A percentile compares a stretch with the other conserved stretches of the same genome.
Evolutionary conservation across 306 rosid species (phyloP).

Genomic region (Coriaria nepalensis): DNA sequence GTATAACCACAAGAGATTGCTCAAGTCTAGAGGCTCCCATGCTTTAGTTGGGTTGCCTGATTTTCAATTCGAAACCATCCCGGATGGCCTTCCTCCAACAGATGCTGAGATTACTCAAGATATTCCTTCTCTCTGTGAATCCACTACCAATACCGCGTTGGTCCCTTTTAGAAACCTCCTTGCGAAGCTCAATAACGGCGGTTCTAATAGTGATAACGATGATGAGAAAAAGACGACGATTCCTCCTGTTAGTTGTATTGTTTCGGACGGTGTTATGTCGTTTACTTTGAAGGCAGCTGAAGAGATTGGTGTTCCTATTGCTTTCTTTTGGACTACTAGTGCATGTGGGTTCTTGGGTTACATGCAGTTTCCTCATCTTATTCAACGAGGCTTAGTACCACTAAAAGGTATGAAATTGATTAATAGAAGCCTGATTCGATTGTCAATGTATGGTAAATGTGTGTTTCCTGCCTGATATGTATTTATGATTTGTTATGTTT

Average conservation of each 20-base stretch:
- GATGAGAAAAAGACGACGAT: not conserved
- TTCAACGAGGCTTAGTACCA: constrained; percentile 12
- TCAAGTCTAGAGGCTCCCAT: constrained; percentile 14
- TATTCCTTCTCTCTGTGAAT: not conserved
- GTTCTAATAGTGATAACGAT: too few species aligned
- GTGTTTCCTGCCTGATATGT: too few species aligned
- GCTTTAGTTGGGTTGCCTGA: constrained; percentile 6
- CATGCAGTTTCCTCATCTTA: not conserved
- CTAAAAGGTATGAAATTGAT: constrained; percentile 13
- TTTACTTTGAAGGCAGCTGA: constrained; percentile 17
- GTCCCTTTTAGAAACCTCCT: constrained; percentile 10
- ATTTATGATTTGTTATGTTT: too few species aligned
- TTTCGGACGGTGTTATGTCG: constrained; percentile 9
- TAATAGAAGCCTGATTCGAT: too few species aligned
- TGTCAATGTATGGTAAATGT: too few species aligned
- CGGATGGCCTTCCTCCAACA: constrained; percentile 15
- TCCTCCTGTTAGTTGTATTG: constrained; percentile 14
- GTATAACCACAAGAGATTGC: constrained; percentile 14
- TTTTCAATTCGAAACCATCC: not conserved
- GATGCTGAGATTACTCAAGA: constrained; percentile 9
- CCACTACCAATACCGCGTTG: constrained; percentile 3
- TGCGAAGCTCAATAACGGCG: constrained; percentile 1
- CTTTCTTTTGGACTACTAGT: constrained; percentile 6
- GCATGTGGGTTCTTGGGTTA: constrained; percentile 1
- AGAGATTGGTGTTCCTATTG: constrained; percentile 12